Evolutionary conservation across 495 filamentous ascomycete species (phyloP).

Genomic region (Echria macrotheca): DNA sequence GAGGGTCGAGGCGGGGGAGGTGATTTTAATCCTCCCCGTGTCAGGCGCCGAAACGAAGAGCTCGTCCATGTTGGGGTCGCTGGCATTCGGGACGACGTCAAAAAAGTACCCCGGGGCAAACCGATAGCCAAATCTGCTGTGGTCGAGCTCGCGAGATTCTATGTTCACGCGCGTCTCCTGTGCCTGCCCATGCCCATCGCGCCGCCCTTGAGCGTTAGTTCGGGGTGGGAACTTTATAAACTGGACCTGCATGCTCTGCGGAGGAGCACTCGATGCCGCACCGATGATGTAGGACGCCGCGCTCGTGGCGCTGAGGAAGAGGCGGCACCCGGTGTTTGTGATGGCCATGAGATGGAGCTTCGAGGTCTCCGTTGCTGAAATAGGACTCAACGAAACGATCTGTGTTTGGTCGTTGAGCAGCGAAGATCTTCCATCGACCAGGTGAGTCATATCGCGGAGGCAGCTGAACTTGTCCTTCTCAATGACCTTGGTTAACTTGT

Average conservation of each 20-base stretch:
- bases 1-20: slow-evolving; percentile 42
- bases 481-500: slow-evolving; percentile 48
- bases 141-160: slow-evolving; percentile 43
- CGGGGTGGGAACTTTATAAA: slow-evolving; percentile 87
- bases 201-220: slow-evolving; percentile 13
- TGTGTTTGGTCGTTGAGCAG: slow-evolving; percentile 60
- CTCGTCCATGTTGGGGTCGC: slow-evolving; percentile 44
- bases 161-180: no score
- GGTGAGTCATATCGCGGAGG: slow-evolving; percentile 66
- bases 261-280: slow-evolving; percentile 52
- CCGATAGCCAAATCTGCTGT: slow-evolving; percentile 54
- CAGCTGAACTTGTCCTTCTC: slow-evolving; percentile 50
- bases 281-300: slow-evolving; percentile 62
- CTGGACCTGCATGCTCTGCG: slow-evolving; percentile 94
- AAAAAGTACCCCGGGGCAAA: slow-evolving; percentile 90
- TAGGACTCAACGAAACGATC: slow-evolving; percentile 79
- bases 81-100: slow-evolving; percentile 58
- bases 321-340: slow-evolving; percentile 81
- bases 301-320: slow-evolving; percentile 86
- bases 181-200: no score
- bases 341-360: slow-evolving; percentile 85
- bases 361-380: slow-evolving; percentile 72
- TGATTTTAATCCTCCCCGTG: slow-evolving; percentile 67
- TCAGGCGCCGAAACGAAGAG: slow-evolving; percentile 87
- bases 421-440: slow-evolving; percentile 60